Evolutionary conservation across 768 basidiomycete species (phyloP).

Genomic region (Suillus subaureus): DNA sequence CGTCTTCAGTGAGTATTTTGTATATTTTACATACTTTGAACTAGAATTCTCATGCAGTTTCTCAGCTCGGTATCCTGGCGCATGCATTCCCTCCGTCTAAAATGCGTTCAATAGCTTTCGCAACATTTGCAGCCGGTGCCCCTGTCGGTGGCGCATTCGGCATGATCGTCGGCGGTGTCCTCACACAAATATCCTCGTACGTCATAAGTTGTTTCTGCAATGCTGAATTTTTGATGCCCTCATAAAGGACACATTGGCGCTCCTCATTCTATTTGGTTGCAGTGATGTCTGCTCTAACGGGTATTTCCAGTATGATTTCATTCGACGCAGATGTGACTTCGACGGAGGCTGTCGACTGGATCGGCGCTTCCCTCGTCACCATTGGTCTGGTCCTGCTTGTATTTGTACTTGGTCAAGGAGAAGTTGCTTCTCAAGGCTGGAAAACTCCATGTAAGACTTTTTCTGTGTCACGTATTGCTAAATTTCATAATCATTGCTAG

Average conservation of each 20-base stretch:
- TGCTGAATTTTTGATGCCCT: conserved; percentile 1
- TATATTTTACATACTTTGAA: neutral
- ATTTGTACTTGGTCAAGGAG: conserved; percentile 73
- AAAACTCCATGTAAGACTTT: conserved; percentile 49
- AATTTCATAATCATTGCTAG: conserved; percentile 36
- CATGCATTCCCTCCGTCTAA: conserved; percentile 70
- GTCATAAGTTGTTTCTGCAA: conserved; percentile 8
- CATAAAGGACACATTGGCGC: conserved; percentile 57
- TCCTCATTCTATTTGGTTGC: conserved; percentile 62
- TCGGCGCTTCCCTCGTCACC: conserved; percentile 69
- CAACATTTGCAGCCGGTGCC: conserved; percentile 83
- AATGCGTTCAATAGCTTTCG: conserved; percentile 75
- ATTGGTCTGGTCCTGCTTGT: conserved; percentile 68
- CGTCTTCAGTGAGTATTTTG: conserved; percentile 55
- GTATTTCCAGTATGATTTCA: conserved; percentile 52
- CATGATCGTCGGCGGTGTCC: conserved; percentile 65
- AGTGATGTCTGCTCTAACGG: conserved; percentile 54
- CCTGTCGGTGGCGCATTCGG: conserved; percentile 81
- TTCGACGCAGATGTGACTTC: conserved; percentile 60
- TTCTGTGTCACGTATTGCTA: conserved; percentile 8
- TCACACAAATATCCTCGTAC: conserved; percentile 55
- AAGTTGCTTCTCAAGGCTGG: conserved; percentile 61
- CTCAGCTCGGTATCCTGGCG: conserved; percentile 79
- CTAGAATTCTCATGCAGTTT: conserved; percentile 7
- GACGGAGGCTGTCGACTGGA: conserved; percentile 63